Evolutionary conservation across 176 grass and related monocot species (phyloP), one percentile per base, ranked within the genome.

Genomic region (Lolium perenne): DNA sequence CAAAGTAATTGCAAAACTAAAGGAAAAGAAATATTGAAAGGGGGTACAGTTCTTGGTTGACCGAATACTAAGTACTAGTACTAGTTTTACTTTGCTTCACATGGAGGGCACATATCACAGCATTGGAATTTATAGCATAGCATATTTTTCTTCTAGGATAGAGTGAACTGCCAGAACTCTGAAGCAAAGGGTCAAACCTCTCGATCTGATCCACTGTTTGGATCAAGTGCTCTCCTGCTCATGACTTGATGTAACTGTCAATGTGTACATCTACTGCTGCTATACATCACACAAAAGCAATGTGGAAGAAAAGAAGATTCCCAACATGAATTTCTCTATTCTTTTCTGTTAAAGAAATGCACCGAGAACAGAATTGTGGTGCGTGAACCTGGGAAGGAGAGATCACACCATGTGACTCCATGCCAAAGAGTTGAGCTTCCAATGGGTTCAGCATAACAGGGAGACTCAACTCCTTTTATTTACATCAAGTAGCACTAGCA

Each of bases 371-470:
- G 25, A 58, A 15, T 5, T 48, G 57, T 76, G 71, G 17, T 26
- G 9, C 29, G 3, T 64, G 23, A 63, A 26, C 25, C 35, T 74
- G 69, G 69, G 81, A 60, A 15, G 69, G 43, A 81, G 81, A 84
- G 41, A 77, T 91, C 85, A 7, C 81, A 46, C 41, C 85, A 84
- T 60, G 68, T 83, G 79, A 86, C 79, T 18, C 53, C 64, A 25
- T 54, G n/a, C 18, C 47, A 57, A 57, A 35, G 1, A 55, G 2
- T 63, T n/a, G 40, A 71, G 13, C 38, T 47, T 20, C 38, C 35
- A 71, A 26, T 15, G 51, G 29, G 48, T 60, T 65, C 41, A 71
- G 59, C 76, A 49, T 40, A 17, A 43, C 41, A 6, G 41, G 41
- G 41, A 43, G 41, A 43, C 7, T 43, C 41, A 43, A 43, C 41